Evolutionary conservation across 2,329 filamentous ascomycete species (phyloP).

Genomic region (Emmonsiellopsis sp.): DNA sequence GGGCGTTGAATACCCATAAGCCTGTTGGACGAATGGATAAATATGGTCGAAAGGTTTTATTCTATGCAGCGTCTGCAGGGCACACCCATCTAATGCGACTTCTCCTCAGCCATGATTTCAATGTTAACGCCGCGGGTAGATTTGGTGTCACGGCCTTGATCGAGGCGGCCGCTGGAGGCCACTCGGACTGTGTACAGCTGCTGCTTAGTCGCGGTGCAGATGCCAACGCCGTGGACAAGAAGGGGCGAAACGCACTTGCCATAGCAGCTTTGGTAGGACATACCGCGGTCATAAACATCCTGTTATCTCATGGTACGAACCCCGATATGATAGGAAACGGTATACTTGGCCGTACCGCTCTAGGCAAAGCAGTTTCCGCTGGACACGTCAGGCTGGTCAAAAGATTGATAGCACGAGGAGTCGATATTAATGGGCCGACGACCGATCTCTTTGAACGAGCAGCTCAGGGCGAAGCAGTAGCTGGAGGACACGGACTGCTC

Average conservation of each 20-base stretch:
- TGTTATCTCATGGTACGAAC: not conserved
- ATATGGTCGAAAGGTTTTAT: not conserved
- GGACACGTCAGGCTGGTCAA: not conserved
- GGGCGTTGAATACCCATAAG: not conserved
- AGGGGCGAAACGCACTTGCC: not conserved
- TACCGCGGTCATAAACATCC: not conserved
- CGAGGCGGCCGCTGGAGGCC: slow-evolving; percentile 30
- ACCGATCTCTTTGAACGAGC: not conserved
- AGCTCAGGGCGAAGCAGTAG: not conserved
- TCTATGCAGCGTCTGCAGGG: not conserved
- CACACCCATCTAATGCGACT: not conserved
- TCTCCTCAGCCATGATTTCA: slow-evolving; percentile 14
- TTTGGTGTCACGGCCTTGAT: slow-evolving; percentile 27
- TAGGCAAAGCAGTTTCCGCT: not conserved
- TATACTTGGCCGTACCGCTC: not conserved
- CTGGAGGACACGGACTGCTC: not conserved
- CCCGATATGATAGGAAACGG: not conserved
- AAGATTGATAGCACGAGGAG: not conserved
- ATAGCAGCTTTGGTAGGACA: not conserved
- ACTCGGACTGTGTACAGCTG: slow-evolving; percentile 24
- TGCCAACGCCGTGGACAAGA: slow-evolving; percentile 10
- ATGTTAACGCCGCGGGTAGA: slow-evolving; percentile 22
- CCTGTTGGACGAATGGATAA: not conserved
- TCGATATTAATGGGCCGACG: not conserved
- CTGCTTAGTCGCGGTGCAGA: slow-evolving; percentile 22